Evolutionary conservation across 768 basidiomycete genomes (phyloP).

Genomic region (Serendipita sp.): DNA sequence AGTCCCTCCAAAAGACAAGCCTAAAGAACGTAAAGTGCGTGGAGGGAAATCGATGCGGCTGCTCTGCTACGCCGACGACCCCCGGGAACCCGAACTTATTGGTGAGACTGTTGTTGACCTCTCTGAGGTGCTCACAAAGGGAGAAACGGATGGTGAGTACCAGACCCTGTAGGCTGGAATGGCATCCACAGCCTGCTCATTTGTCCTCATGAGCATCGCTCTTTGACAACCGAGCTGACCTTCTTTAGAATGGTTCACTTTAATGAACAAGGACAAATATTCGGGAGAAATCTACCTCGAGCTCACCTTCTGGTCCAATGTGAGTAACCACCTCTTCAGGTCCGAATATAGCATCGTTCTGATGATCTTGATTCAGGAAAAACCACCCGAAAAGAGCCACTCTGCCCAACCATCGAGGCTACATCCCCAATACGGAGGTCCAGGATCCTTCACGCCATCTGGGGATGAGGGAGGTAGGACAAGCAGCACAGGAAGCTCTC

Average conservation of each 20-base stretch:
- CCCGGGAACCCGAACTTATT: constrained; percentile 88
- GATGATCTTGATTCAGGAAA: constrained; percentile 35
- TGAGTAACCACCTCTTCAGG: constrained; percentile 24
- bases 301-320: constrained; percentile 93
- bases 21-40: constrained; percentile 32
- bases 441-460: constrained; percentile 53
- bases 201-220: constrained; percentile 2
- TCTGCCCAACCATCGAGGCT: constrained; percentile 33
- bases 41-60: constrained; percentile 65
- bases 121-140: constrained; percentile 79
- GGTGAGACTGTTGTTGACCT: constrained; percentile 83
- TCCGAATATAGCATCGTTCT: constrained; percentile 4
- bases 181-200: background rate
- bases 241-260: constrained; percentile 76
- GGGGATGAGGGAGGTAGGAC: constrained; percentile 22
- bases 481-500: constrained; percentile 11
- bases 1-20: constrained; percentile 44
- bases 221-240: constrained; percentile 12
- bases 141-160: constrained; percentile 84
- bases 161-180: background rate
- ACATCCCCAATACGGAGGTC: constrained; percentile 58
- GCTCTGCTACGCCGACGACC: constrained; percentile 88
- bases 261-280: constrained; percentile 83
- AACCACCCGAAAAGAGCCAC: constrained; percentile 56
- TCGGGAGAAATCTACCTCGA: constrained; percentile 93